Evolutionary conservation across 768 basidiomycete species (phyloP).

Genomic region (Auricularia cornea): DNA sequence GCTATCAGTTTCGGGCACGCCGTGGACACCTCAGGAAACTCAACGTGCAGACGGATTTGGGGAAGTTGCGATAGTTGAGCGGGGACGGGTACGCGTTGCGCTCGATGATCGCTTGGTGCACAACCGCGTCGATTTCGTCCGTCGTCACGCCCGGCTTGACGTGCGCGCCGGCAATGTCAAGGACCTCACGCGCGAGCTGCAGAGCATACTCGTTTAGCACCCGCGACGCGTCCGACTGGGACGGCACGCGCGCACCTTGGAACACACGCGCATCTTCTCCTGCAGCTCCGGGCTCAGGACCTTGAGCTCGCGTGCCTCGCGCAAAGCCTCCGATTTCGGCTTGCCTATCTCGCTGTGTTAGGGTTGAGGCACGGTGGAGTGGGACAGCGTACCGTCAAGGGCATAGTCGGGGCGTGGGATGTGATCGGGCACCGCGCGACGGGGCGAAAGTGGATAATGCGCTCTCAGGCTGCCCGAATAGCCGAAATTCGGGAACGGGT

Average conservation of each 20-base stretch:
- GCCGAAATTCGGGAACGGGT: conserved; percentile 68
- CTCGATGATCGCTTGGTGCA: conserved; percentile 86
- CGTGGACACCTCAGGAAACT: background rate
- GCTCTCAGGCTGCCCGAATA: conserved; percentile 79
- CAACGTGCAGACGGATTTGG: conserved; percentile 95
- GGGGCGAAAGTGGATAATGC: conserved; percentile 78
- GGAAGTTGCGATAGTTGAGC: conserved; percentile 82
- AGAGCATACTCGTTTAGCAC: background rate
- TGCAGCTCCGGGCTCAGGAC: conserved; percentile 68
- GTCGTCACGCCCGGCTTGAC: conserved; percentile 91
- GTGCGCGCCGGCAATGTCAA: conserved; percentile 82
- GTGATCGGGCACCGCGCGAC: conserved; percentile 67
- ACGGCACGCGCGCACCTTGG: conserved; percentile 45
- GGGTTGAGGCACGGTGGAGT: conserved; percentile 5
- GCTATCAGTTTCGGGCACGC: background rate
- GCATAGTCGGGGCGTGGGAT: conserved; percentile 90
- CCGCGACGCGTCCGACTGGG: background rate
- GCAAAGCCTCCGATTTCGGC: conserved; percentile 47
- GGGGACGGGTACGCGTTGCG: conserved; percentile 91
- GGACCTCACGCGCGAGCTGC: conserved; percentile 84
- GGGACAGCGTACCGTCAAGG: conserved; percentile 44
- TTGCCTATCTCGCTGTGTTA: conserved; percentile 33
- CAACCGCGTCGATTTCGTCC: conserved; percentile 88
- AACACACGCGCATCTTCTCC: conserved; percentile 81
- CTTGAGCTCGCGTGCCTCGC: conserved; percentile 48